Percentiles rank a stretch among this genome's conserved stretches.
These are phyloP conservation scores for Hypomyces perniciosus DNA, from an alignment of 2,329 filamentous ascomycete genomes.

Conservation along the genomic window DNA sequence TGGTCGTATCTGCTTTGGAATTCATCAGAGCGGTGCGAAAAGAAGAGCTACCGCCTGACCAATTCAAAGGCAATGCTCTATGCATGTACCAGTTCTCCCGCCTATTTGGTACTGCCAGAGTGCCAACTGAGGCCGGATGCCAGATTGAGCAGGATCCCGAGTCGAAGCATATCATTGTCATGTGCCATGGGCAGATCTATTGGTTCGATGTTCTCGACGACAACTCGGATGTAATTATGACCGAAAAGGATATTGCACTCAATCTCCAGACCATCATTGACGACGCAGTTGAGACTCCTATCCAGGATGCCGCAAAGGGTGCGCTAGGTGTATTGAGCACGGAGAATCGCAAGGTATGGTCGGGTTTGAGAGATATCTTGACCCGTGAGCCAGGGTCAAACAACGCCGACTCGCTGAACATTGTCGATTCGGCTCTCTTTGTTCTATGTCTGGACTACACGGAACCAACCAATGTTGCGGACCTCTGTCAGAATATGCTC, in stretches of 20 bases:
- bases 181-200: constrained; percentile 94
- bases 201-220: constrained; percentile 98
- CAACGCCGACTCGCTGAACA: constrained; percentile 91
- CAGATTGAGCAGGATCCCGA: constrained; percentile 90
- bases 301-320: constrained; percentile 91
- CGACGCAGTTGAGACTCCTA: constrained; percentile 81
- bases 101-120: constrained; percentile 87
- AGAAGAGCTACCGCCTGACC: constrained; percentile 89
- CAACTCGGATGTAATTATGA: constrained; percentile 95
- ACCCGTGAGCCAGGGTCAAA: constrained; percentile 83
- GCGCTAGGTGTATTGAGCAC: constrained; percentile 91
- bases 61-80: constrained; percentile 72
- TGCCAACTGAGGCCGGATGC: constrained; percentile 90
- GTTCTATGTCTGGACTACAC: constrained; percentile 89
- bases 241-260: constrained; percentile 83
- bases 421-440: constrained; percentile 91
- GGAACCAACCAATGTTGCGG: constrained; percentile 71
- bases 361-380: constrained; percentile 79
- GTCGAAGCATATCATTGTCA: constrained; percentile 88
- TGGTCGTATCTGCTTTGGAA: constrained; percentile 82
- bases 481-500: constrained; percentile 97
- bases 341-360: constrained; percentile 96
- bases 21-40: constrained; percentile 90
- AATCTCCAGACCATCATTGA: constrained; percentile 90
- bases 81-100: constrained; percentile 99